Percentiles rank a stretch among this genome's conserved stretches.
Evolutionary conservation across 1,284 basidiomycete genomes (phyloP).

Genomic region (Fomes fomentarius): DNA sequence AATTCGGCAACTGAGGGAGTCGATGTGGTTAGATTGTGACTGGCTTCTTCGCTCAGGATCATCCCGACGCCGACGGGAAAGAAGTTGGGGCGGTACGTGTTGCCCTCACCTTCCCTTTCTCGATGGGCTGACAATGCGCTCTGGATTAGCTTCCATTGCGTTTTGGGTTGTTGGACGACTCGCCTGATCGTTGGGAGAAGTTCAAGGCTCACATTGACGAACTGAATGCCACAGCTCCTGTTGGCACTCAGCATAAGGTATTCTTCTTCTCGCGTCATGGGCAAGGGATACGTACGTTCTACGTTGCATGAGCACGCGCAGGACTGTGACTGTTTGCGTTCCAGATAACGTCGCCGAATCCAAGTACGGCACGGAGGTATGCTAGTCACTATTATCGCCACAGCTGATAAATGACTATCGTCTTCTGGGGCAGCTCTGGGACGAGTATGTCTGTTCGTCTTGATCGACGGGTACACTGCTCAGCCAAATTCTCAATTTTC

Average conservation of each 20-base stretch:
- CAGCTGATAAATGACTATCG: too few species aligned
- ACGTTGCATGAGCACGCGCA: neutral
- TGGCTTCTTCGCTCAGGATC: slow-evolving; percentile 39
- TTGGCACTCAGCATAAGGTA: slow-evolving; percentile 56
- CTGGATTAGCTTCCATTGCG: slow-evolving; percentile 61
- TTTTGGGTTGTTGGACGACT: slow-evolving; percentile 64
- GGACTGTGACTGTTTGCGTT: neutral
- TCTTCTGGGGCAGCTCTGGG: too few species aligned
- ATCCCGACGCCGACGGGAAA: slow-evolving; percentile 24
- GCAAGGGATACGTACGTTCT: slow-evolving; percentile 66
- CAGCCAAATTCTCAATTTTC: neutral
- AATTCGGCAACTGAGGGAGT: neutral
- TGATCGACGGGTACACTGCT: too few species aligned
- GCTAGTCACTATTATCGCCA: too few species aligned
- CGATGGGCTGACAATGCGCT: too few species aligned
- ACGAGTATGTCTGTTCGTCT: too few species aligned
- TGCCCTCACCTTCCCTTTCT: neutral
- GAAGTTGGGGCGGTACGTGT: slow-evolving; percentile 33
- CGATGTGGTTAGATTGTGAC: slow-evolving; percentile 27
- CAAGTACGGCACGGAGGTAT: slow-evolving; percentile 72
- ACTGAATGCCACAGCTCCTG: slow-evolving; percentile 48
- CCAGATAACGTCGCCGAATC: slow-evolving; percentile 74
- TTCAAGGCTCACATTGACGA: slow-evolving; percentile 46
- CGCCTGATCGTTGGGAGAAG: slow-evolving; percentile 53
- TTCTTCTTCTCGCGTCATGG: slow-evolving; percentile 74